Evolutionary conservation across 345 rosid species (phyloP).

Genomic region (Carallia pectinifolia): DNA sequence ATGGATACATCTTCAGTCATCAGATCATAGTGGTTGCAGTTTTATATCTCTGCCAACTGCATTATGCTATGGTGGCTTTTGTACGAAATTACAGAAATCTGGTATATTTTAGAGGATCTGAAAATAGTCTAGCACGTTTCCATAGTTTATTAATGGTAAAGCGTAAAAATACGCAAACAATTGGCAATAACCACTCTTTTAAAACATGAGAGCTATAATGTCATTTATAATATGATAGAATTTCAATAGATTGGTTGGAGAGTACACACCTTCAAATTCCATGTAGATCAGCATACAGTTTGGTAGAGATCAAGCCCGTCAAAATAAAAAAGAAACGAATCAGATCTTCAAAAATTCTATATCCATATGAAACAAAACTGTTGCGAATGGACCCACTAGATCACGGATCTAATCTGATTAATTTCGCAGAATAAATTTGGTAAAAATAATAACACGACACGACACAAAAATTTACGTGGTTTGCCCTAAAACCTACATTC

Average conservation of each 20-base stretch:
- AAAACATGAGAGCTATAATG: slow-evolving; percentile 9
- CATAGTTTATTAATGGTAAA: background rate
- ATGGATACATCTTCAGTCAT: slow-evolving; percentile 98
- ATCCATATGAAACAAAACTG: slow-evolving; percentile 1
- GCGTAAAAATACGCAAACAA: no score
- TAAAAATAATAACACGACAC: no score
- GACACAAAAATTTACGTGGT: no score
- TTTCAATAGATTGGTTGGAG: slow-evolving; percentile 8
- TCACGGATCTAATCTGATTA: no score
- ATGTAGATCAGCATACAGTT: slow-evolving; percentile 46
- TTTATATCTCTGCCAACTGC: slow-evolving; percentile 84
- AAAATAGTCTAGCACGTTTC: background rate
- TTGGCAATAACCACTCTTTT: background rate
- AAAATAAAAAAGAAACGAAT: slow-evolving; percentile 17
- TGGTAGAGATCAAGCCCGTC: slow-evolving; percentile 21
- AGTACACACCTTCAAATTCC: slow-evolving; percentile 73
- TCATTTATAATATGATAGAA: background rate
- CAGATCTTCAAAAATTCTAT: slow-evolving; percentile 15
- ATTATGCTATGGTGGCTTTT: background rate
- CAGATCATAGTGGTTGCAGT: slow-evolving; percentile 89
- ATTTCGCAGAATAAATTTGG: no score
- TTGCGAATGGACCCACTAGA: no score
- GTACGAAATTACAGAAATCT: background rate
- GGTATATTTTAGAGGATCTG: background rate
- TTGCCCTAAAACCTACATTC: no score